Evolutionary conservation across 2,329 filamentous ascomycete species (phyloP).

Genomic region (Verruconis gallopava): DNA sequence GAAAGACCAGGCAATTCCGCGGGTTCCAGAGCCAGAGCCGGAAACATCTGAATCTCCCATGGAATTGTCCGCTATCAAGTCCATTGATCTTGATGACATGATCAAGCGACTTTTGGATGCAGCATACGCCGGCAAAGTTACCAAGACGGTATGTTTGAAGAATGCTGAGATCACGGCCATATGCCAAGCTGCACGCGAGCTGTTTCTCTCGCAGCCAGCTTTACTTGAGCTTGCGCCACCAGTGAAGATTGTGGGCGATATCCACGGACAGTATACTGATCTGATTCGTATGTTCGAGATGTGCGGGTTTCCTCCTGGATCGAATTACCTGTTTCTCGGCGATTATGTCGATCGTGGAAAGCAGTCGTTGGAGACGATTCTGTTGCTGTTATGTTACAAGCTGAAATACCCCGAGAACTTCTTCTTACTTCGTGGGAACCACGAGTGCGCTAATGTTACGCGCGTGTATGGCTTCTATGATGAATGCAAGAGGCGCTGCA

Average conservation of each 20-base stretch:
- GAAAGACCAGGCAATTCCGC: slow-evolving; percentile 56
- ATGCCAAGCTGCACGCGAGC: slow-evolving; percentile 76
- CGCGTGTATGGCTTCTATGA: slow-evolving; percentile 97
- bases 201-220: slow-evolving; percentile 83
- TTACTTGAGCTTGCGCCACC: slow-evolving; percentile 84
- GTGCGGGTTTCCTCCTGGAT: slow-evolving; percentile 86
- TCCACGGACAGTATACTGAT: slow-evolving; percentile 94
- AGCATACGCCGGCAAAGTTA: slow-evolving; percentile 91
- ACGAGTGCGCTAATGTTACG: slow-evolving; percentile 93
- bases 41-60: slow-evolving; percentile 43
- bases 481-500: slow-evolving; percentile 91
- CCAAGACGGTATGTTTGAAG: slow-evolving; percentile 92
- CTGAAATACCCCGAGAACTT: slow-evolving; percentile 97
- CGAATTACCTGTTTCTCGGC: slow-evolving; percentile 88
- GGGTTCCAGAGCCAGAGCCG: slow-evolving; percentile 38
- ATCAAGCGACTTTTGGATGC: slow-evolving; percentile 90
- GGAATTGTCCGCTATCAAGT: slow-evolving; percentile 81
- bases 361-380: slow-evolving; percentile 87
- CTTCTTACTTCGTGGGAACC: slow-evolving; percentile 85
- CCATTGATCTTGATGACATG: slow-evolving; percentile 91
- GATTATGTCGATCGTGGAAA: slow-evolving; percentile 97
- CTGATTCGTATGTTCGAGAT: slow-evolving; percentile 96
- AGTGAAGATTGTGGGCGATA: slow-evolving; percentile 95
- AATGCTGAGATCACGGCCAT: slow-evolving; percentile 95
- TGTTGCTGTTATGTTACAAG: slow-evolving; percentile 89